A percentile compares a stretch with the other conserved stretches of the same genome.
Conservation (phyloP, 2,329 filamentous ascomycete species). For the Cordyceps farinosa region DNA sequence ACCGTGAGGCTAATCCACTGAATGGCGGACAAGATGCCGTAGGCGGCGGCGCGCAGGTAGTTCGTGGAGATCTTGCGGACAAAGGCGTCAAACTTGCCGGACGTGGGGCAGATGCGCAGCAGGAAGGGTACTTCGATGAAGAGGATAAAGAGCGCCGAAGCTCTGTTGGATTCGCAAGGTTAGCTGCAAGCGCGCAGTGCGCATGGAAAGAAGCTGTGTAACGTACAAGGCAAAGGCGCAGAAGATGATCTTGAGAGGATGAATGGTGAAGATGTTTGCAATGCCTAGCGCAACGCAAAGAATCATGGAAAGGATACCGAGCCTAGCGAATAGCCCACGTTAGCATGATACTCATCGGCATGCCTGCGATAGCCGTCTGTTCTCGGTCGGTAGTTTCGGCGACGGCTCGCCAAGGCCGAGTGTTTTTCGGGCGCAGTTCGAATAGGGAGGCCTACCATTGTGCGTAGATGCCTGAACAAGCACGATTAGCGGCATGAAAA, state of each 20-base stretch:
- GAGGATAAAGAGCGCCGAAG: slow-evolving; percentile 69
- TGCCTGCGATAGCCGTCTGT: not conserved
- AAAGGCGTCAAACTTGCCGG: slow-evolving; percentile 77
- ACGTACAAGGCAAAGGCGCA: slow-evolving; percentile 53
- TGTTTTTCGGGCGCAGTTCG: not conserved
- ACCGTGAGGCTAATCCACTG: slow-evolving; percentile 79
- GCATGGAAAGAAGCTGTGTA: not conserved
- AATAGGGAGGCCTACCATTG: slow-evolving; percentile 60
- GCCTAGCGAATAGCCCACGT: slow-evolving; percentile 43
- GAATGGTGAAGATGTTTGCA: slow-evolving; percentile 60
- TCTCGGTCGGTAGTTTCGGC: not conserved
- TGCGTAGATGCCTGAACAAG: slow-evolving; percentile 62
- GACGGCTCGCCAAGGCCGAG: not conserved
- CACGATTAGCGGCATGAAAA: slow-evolving; percentile 31
- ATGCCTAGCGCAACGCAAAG: slow-evolving; percentile 67
- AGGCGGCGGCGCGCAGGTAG: slow-evolving; percentile 91
- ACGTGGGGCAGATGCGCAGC: slow-evolving; percentile 96
- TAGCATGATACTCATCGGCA: not conserved
- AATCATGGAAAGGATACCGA: slow-evolving; percentile 67
- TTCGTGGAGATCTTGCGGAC: slow-evolving; percentile 94
- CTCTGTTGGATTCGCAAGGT: slow-evolving; percentile 40
- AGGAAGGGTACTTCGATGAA: slow-evolving; percentile 92
- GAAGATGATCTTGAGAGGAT: slow-evolving; percentile 48
- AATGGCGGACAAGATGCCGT: slow-evolving; percentile 72
- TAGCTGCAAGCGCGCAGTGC: not conserved